Base-by-base conservation (phyloP, 306 rosid genomes). In the Cajanus cajan region DNA sequence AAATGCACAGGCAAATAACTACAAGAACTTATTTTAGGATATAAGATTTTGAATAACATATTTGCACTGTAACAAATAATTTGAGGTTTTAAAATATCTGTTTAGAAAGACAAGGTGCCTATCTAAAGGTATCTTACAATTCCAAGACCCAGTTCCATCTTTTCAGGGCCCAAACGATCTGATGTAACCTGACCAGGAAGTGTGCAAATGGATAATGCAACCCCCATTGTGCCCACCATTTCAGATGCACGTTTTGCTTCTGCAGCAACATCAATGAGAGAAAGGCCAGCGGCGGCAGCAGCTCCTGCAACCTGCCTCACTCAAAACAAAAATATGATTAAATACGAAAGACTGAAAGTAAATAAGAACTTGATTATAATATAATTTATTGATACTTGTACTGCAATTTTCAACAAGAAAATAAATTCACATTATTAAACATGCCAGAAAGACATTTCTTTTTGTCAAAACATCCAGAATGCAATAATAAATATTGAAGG, bases 141-240 rank as follows among this genome's bases (percentile, higher is more conserved):
- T 82, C 99, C 99, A 84, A 95, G 97, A 74, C 98, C 99, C 52
- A 93, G 86, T 82, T 93, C 99, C 96, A 95, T 93, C 83, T 95
- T 89, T 78, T 88, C 90, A n/a, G 94, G 92, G 68, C 98, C 99
- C 80, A 95, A 78, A 66, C 98, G 98, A 73, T 95, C 99, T 45
- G 97, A 85, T 63, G 91, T 84, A 81, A 81, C 91, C 89, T 31
- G 96, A 73, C 99, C 99, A 48, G 99, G 99, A 37, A 82, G 86
- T 33, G 99, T 91, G 88, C 98, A 93, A 39, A 88, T 87, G 70
- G 93, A 87, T 75, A 93, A 82, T 40, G 96, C 98, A 82, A 95
- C 98, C 64, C 97, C 97, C 98, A 95, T 90, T 36, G 99, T 95
- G 71, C 99, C 99, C 80, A 95, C 92, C 86, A 85, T 78, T 87